Percentiles rank a stretch among this genome's conserved stretches.
phyloP scores from a whole-genome alignment of 352 stramenopile species.

The Phytophthora palmivora region DNA sequence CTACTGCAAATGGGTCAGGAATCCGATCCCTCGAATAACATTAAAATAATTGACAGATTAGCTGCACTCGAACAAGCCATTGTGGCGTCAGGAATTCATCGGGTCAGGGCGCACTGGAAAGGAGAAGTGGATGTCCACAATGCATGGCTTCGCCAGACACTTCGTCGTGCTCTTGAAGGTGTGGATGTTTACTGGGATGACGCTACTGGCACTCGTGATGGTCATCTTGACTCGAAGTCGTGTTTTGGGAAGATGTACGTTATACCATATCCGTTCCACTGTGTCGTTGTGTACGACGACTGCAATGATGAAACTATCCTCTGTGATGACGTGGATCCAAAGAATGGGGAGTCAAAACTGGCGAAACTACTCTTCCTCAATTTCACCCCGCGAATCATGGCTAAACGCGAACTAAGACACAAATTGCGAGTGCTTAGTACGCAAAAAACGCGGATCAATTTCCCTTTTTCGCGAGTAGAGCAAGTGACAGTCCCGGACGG shows the following conservation, averaged over 20 bases:
- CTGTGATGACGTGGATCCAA: no score
- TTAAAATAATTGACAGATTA: slow-evolving; percentile 27
- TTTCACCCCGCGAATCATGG: slow-evolving; percentile 37
- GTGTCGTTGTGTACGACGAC: slow-evolving; percentile 59
- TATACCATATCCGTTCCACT: slow-evolving; percentile 55
- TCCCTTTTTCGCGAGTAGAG: slow-evolving; percentile 45
- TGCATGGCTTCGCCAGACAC: no score
- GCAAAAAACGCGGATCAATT: slow-evolving; percentile 22
- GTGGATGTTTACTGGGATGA: slow-evolving; percentile 57
- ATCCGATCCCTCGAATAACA: no score
- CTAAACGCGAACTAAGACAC: slow-evolving; percentile 36
- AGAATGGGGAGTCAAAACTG: slow-evolving; percentile 26
- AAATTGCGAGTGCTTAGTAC: slow-evolving; percentile 48
- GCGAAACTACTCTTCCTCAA: slow-evolving; percentile 44
- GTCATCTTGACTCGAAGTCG: slow-evolving; percentile 43
- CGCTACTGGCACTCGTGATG: slow-evolving; percentile 40
- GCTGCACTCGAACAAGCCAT: no score
- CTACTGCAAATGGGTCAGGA: slow-evolving; percentile 5
- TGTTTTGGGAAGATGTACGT: slow-evolving; percentile 65
- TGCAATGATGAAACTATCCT: slow-evolving; percentile 53
- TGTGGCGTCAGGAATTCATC: no score
- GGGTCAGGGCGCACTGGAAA: no score
- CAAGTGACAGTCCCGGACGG: slow-evolving; percentile 20
- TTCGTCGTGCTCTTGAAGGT: no score
- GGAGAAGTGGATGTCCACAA: no score